Evolutionary conservation across 2,329 filamentous ascomycete genomes (phyloP).

Genomic region (Incumbomyces delicatus): DNA sequence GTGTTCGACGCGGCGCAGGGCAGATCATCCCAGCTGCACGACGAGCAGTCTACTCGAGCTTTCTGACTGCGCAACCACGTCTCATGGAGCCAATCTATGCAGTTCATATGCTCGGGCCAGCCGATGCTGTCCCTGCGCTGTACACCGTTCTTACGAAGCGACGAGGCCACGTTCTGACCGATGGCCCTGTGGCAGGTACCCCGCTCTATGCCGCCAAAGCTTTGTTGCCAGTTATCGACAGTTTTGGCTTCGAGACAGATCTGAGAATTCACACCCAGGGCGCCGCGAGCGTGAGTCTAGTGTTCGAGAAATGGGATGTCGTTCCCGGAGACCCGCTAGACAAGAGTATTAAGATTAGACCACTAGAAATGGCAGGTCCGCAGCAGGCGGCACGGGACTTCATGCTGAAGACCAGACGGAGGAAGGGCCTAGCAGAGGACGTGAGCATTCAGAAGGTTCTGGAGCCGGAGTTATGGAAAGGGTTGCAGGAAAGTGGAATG

Average conservation of each 20-base stretch:
- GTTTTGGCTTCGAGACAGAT: conserved; percentile 96
- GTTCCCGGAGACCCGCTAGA: conserved; percentile 94
- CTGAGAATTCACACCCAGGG: conserved; percentile 92
- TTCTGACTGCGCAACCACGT: conserved; percentile 90
- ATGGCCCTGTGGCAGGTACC: conserved; percentile 87
- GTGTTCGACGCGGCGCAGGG: conserved; percentile 88
- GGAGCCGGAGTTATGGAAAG: conserved; percentile 85
- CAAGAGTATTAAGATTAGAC: conserved; percentile 68
- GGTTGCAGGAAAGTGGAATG: conserved; percentile 77
- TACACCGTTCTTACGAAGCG: conserved; percentile 87
- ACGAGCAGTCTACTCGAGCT: conserved; percentile 87
- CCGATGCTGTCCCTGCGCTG: conserved; percentile 75
- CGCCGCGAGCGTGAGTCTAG: conserved; percentile 76
- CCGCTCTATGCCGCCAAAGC: conserved; percentile 87
- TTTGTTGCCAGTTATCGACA: conserved; percentile 90
- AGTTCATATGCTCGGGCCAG: conserved; percentile 84
- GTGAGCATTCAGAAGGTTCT: conserved; percentile 93
- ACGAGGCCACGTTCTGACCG: conserved; percentile 85
- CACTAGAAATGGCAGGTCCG: conserved; percentile 76
- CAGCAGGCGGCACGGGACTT: conserved; percentile 92
- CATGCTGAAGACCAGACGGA: conserved; percentile 84
- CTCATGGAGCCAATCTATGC: conserved; percentile 95
- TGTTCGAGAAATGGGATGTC: conserved; percentile 93
- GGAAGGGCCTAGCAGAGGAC: conserved; percentile 92
- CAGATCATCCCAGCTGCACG: conserved; percentile 95